Base-by-base conservation (phyloP, 1,284 basidiomycete genomes). In the Moniliella sp. region DNA sequence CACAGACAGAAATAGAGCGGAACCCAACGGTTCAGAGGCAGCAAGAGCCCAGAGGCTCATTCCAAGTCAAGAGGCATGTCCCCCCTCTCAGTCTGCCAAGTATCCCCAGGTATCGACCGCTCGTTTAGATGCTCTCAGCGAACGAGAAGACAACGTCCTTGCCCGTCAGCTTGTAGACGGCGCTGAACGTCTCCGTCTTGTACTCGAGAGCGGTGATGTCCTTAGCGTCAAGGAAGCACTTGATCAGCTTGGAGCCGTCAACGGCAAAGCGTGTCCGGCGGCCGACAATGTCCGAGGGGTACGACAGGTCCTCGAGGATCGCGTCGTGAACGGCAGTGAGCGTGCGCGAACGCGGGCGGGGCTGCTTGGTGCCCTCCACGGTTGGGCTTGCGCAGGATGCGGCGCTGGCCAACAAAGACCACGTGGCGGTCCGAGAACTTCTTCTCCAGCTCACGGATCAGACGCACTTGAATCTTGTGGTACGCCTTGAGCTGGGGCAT, bases 361-460 rank as follows among this genome's bases (percentile, higher is more conserved):
- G 91, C 71, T 97, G 88, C 70, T 78, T 72, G 54, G 78, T 75
- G 47, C 78, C 77, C 36, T 61, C 74, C 79, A 52, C 83, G 82
- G 57, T 82, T 83, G 44, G 88, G 86, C 69, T 91, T 94, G 70
- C 77, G 78, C 64, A 97, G 72, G 75, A 94, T 88, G 62, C 88
- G 78, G 65, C 91, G 84, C 69, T 99, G 91, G 37, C 81, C 86
- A 62, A 97, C 75, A 64, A 99, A 97, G 45, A 97, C 80, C 63
- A 99, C 82, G 67, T 93, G 88, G 61, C 84, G 77, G 67, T 91
- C 83, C 33, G 86, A 83, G 69, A 99, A 94, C 69, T 97, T 97
- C 75, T 99, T 99, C 75, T 97, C 91, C 61, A 99, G 75, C 66
- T 99, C 88, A 43, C 86, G 78, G 49, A 84, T 93, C 62, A 97